Evolutionary conservation across 106 monocot genomes (phyloP).

Genomic region (Dendrobium huoshanense): DNA sequence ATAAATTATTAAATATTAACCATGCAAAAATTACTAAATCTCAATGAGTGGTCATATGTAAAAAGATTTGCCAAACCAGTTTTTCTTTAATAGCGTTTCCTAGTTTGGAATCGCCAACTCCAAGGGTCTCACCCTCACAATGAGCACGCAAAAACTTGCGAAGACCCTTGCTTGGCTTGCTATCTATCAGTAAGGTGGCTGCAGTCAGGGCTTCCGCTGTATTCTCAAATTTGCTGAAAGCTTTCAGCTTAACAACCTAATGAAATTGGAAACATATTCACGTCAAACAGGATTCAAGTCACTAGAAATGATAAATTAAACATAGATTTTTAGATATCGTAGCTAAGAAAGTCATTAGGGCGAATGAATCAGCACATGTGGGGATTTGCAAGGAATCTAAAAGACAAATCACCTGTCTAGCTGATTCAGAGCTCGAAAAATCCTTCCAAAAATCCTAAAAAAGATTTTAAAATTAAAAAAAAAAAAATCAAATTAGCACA

Average conservation of each 20-base stretch:
- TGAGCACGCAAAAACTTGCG: constrained; percentile 79
- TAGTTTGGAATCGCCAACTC: constrained; percentile 93
- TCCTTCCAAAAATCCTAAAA: constrained; percentile 84
- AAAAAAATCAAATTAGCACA: neutral
- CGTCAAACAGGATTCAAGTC: neutral
- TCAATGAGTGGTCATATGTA: neutral
- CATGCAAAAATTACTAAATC: neutral
- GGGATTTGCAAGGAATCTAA: neutral
- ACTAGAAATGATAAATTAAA: neutral
- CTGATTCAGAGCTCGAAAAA: constrained; percentile 54
- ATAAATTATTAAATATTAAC: constrained; percentile 1
- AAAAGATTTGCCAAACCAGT: constrained; percentile 34
- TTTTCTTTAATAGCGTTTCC: constrained; percentile 95
- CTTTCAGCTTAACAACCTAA: constrained; percentile 85
- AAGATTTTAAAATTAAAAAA: neutral
- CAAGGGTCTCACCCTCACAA: constrained; percentile 76
- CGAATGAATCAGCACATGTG: neutral
- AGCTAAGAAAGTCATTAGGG: neutral
- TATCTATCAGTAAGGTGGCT: constrained; percentile 71
- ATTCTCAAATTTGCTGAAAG: constrained; percentile 92
- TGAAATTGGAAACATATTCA: neutral
- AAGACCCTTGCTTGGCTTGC: constrained; percentile 87
- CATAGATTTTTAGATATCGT: neutral
- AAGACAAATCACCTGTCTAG: constrained; percentile 45
- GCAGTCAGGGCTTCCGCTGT: constrained; percentile 76